Conservation (phyloP, 1,284 basidiomycete species). For the Trichosporon ovoides region DNA sequence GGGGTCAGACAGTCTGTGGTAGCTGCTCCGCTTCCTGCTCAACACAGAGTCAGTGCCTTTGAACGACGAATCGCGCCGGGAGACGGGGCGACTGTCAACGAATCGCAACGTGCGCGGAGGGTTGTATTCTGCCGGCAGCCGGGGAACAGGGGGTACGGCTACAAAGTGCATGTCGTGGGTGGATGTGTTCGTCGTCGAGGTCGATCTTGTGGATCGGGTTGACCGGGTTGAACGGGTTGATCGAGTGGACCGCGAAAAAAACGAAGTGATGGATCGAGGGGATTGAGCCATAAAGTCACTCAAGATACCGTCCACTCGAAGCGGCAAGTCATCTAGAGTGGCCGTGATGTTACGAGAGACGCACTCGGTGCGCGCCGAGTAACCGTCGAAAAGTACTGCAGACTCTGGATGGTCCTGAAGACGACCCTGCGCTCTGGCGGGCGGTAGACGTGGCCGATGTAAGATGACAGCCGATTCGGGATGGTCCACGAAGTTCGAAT, state of each 20-base stretch:
- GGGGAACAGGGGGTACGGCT: not conserved
- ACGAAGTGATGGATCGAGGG: not conserved
- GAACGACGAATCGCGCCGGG: not conserved
- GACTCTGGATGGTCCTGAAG: constrained; percentile 2
- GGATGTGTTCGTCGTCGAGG: not conserved
- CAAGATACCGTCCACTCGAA: not conserved
- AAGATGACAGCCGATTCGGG: not conserved
- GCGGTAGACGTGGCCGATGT: not conserved
- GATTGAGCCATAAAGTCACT: not conserved
- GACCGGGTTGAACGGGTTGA: not conserved
- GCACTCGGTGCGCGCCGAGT: not conserved
- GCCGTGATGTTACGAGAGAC: not conserved
- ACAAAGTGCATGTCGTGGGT: not conserved
- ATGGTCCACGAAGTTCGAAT: not conserved
- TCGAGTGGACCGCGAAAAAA: not conserved
- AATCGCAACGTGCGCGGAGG: not conserved
- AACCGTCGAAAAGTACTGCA: not conserved
- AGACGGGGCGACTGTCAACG: not conserved
- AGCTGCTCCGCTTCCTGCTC: not conserved
- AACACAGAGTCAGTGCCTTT: not conserved
- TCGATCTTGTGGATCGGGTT: not conserved
- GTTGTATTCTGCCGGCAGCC: not conserved
- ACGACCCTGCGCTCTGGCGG: not conserved
- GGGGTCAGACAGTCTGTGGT: not conserved
- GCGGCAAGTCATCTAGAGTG: not conserved